phyloP scores from a whole-genome alignment of 192 early-diverging fungal genomes.

The Podila epicladia region DNA sequence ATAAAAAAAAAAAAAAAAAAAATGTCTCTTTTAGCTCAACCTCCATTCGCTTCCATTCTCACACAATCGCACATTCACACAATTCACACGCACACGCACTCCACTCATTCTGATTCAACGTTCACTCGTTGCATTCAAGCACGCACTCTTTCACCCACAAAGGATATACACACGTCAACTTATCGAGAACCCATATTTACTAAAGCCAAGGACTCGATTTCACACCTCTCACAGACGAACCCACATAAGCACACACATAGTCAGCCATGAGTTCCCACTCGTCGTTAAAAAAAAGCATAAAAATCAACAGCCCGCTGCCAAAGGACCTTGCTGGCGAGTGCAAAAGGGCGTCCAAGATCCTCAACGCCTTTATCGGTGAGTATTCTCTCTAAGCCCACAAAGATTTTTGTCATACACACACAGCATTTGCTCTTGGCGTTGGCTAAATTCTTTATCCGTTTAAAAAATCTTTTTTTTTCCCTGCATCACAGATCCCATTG shows the following conservation, averaged over 20 bases:
- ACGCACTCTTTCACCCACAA: neutral
- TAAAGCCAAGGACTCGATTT: no score
- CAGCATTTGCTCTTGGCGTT: conserved; percentile 1
- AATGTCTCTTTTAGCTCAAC: neutral
- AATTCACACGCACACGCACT: neutral
- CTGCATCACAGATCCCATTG: conserved; percentile 33
- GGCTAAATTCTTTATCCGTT: conserved; percentile 1
- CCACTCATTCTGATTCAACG: neutral
- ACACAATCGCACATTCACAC: neutral
- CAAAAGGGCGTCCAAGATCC: conserved; percentile 51
- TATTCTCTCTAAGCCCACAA: neutral
- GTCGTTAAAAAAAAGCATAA: neutral
- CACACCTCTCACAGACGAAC: neutral
- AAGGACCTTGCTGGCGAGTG: conserved; percentile 49
- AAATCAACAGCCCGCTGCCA: conserved; percentile 53
- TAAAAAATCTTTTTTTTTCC: neutral
- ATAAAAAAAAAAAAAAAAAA: neutral
- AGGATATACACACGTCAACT: neutral
- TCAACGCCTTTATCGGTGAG: conserved; percentile 54
- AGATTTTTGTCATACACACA: neutral
- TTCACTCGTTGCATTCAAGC: neutral
- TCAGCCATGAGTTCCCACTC: neutral
- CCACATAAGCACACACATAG: neutral
- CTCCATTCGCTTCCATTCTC: neutral
- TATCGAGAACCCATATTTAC: no score